Conservation (phyloP, 2,329 filamentous ascomycete genomes). For the Torrubiella hemipterigena region DNA sequence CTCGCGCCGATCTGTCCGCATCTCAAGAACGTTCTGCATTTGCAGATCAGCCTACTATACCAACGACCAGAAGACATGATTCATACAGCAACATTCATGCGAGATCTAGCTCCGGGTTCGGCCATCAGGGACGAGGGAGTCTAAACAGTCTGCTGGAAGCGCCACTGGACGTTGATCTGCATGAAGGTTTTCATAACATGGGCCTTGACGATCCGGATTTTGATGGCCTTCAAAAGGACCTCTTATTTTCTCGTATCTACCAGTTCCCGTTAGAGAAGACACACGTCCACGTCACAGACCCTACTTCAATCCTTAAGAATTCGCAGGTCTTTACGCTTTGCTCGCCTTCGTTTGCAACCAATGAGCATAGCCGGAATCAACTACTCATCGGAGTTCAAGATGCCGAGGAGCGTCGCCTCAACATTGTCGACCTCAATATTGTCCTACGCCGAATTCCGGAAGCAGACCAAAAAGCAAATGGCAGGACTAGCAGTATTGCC, state of each 20-base stretch:
- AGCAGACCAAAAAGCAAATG: not conserved
- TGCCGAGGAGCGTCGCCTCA: slow-evolving; percentile 51
- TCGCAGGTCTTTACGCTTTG: slow-evolving; percentile 57
- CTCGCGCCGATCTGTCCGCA: slow-evolving; percentile 73
- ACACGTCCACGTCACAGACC: slow-evolving; percentile 48
- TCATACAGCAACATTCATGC: slow-evolving; percentile 45
- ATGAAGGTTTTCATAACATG: slow-evolving; percentile 63
- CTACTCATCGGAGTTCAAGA: slow-evolving; percentile 61
- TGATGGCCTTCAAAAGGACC: slow-evolving; percentile 58
- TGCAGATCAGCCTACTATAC: slow-evolving; percentile 45
- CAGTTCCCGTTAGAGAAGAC: slow-evolving; percentile 50
- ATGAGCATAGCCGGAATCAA: slow-evolving; percentile 40
- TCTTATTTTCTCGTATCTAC: slow-evolving; percentile 60
- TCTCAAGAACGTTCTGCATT: slow-evolving; percentile 76
- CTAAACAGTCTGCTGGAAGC: slow-evolving; percentile 55
- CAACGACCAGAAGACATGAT: slow-evolving; percentile 49
- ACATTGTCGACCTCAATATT: slow-evolving; percentile 36
- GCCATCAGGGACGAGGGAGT: slow-evolving; percentile 33
- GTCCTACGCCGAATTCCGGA: too few relatives aligned
- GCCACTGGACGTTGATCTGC: slow-evolving; percentile 56
- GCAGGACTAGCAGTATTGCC: slow-evolving; percentile 3
- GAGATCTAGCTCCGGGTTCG: slow-evolving; percentile 28
- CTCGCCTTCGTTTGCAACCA: slow-evolving; percentile 42
- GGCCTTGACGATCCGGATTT: slow-evolving; percentile 60
- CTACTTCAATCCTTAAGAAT: slow-evolving; percentile 38